Base-by-base conservation (phyloP, 495 filamentous ascomycete species). In the Penicillium malachiteum region DNA sequence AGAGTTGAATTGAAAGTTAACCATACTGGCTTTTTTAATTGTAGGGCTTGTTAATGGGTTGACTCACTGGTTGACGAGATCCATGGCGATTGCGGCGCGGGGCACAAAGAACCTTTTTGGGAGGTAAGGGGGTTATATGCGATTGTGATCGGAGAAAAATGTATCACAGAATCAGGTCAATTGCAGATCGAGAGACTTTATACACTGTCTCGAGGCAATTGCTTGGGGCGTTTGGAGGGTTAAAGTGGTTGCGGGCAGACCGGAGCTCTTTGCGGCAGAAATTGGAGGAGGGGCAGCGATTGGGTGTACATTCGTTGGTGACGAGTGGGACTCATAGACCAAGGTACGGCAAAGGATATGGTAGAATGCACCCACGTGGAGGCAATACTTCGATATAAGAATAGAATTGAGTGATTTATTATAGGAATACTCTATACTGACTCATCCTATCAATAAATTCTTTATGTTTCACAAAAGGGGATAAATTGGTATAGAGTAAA, bases 41-140 rank as follows among this genome's bases (percentile, higher is more conserved):
- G 43, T 34, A 47, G 45, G 3, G 21, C 37, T 54, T 45, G 18
- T 13, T 26, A 34, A 47, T 56, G 10, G 52, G 56, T 65, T 62
- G 69, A 83, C 88, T 80, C 73, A 91, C 89, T 87, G 84, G 75
- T 91, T 91, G 60, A 92, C 88, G 60, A 91, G 80, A 86, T 91
- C 89, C 89, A 92, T 92, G 16, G 48, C 50, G 58, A 62, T 56
- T 43, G 62, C 57, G 59, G 56, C 64, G 71, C 67, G 71, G 69
- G 67, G 66, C 66, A 58, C 54, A 38, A 60, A 48, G 40, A 16
- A 9, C 42, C 12, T 43, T 44, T 38, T 46, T 49, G 8, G 31
- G 18, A n/a, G 6, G 21, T 43, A 39, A 10, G 32, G 37, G 47
- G 17, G 42, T 33, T 43, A 7, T 34, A 32, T 17, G 40, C n/a